Evolutionary conservation across 2,329 filamentous ascomycete species (phyloP), one percentile per base, ranked within the genome.

Genomic region (Alternaria panax): DNA sequence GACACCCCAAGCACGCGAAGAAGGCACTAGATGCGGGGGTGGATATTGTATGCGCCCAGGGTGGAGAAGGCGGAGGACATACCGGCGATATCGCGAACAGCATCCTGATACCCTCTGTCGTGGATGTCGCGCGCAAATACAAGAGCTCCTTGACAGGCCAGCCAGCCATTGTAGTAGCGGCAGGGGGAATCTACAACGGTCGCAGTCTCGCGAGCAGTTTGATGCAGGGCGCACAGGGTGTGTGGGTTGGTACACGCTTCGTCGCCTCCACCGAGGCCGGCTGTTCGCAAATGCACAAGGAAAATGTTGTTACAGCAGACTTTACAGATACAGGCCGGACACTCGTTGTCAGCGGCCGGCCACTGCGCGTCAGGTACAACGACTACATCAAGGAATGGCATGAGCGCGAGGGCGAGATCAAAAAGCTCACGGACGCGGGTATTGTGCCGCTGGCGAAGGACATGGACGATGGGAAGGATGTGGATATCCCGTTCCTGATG

Each of bases 191-290:
- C 41, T 89, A 87, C 72, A 91, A 95, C 73, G 94, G 94, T 1
- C 85, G 92, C 16, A 89, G 90, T 52, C 81, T 98, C 56, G 94
- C 94, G 0, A 88, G 88, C 58, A 89, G 88, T 62, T 81, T 98
- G 76, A 94, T 96, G 88, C 90, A 95, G 73, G 94, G 94, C 16
- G 94, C 93, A 1, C 84, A 86, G 4, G 94, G 92, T 11, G 94
- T 96, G 1, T 98, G 94, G 94, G 93, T 98, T 1, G 94, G 94
- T 27, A 97, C 94, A 60, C 84, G 94, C 20, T 97, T 97, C 78
- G 92, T 97, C 16, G 93, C 94, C 1, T 88, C 87, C 8, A 84
- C 83, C 32, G 94, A 97, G 81, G 93, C 93, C 1, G 90, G 89
- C 16, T 93, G 92, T 72, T 91, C 89, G 75, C 85, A 90, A 68